These are phyloP conservation scores for Leccinellum luteum DNA, from an alignment of 768 basidiomycete species.

Conservation along the genomic window DNA sequence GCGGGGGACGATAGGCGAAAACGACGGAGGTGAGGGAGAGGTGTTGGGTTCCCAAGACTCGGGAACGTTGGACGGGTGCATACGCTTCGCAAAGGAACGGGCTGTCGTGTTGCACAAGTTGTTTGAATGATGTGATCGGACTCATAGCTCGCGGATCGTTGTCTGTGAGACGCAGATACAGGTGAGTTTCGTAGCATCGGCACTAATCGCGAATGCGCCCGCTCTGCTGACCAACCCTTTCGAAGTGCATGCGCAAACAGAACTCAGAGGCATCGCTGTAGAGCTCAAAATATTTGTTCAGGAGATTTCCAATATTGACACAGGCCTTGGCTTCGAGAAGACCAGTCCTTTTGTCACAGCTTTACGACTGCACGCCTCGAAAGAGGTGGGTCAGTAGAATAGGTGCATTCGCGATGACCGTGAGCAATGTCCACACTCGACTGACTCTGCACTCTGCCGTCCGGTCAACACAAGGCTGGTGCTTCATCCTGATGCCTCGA, in stretches of 20 bases:
- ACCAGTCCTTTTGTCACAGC: no score
- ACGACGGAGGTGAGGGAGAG: slow-evolving; percentile 13
- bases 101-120: slow-evolving; percentile 23
- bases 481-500: no score
- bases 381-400: no score
- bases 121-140: slow-evolving; percentile 14
- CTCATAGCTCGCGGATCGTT: not conserved
- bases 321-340: no score
- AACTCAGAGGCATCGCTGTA: not conserved
- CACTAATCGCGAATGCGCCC: not conserved
- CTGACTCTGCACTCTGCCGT: no score
- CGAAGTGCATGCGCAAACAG: not conserved
- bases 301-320: no score
- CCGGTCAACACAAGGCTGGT: no score
- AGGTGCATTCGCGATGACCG: no score
- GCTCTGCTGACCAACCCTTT: not conserved
- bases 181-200: not conserved
- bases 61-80: slow-evolving; percentile 18
- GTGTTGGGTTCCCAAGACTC: not conserved
- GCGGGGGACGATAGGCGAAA: slow-evolving; percentile 22
- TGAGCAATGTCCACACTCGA: no score
- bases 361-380: no score
- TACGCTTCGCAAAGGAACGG: slow-evolving; percentile 19
- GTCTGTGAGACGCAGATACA: not conserved
- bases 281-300: not conserved